Evolutionary conservation across 805 yeast species (phyloP).

Genomic region (Blastobotrys muscicola): DNA sequence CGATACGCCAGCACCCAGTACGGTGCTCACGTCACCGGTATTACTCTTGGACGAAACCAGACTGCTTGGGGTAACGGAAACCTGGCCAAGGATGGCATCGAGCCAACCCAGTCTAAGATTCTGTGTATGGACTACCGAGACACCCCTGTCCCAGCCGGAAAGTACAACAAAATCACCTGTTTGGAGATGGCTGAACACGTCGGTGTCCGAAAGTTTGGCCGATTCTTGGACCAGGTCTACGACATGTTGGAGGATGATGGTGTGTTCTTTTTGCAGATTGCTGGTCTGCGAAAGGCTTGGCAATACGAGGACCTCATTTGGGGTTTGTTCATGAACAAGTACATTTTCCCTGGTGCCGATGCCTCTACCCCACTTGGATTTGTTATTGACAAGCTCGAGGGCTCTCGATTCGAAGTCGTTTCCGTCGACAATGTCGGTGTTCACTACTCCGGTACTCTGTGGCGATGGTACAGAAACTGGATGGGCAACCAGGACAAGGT

Average conservation of each 20-base stretch:
- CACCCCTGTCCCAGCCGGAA: slow-evolving; percentile 63
- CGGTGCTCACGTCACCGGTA: slow-evolving; percentile 82
- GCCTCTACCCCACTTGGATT: slow-evolving; percentile 90
- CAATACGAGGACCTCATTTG: slow-evolving; percentile 88
- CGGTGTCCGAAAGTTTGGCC: slow-evolving; percentile 73
- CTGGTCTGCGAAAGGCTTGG: slow-evolving; percentile 88
- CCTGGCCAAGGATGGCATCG: slow-evolving; percentile 58
- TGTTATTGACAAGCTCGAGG: slow-evolving; percentile 67
- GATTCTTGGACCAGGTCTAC: slow-evolving; percentile 70
- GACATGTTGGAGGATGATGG: slow-evolving; percentile 91
- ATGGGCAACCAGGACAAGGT: slow-evolving; percentile 68
- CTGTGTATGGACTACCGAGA: slow-evolving; percentile 86
- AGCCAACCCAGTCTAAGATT: slow-evolving; percentile 60
- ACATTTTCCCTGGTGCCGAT: slow-evolving; percentile 95
- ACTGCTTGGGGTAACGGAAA: slow-evolving; percentile 79
- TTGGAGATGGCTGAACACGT: slow-evolving; percentile 96
- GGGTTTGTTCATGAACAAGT: slow-evolving; percentile 95
- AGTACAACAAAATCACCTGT: slow-evolving; percentile 80
- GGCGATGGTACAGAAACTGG: slow-evolving; percentile 97
- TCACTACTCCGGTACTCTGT: slow-evolving; percentile 81
- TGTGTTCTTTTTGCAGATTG: slow-evolving; percentile 74
- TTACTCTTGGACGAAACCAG: slow-evolving; percentile 84
- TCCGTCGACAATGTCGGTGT: slow-evolving; percentile 84
- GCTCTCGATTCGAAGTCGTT: slow-evolving; percentile 77
- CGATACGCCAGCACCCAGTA: slow-evolving; percentile 71